Evolutionary conservation across 148 eudicot genomes (phyloP).

Genomic region (Linanthus parryae): DNA sequence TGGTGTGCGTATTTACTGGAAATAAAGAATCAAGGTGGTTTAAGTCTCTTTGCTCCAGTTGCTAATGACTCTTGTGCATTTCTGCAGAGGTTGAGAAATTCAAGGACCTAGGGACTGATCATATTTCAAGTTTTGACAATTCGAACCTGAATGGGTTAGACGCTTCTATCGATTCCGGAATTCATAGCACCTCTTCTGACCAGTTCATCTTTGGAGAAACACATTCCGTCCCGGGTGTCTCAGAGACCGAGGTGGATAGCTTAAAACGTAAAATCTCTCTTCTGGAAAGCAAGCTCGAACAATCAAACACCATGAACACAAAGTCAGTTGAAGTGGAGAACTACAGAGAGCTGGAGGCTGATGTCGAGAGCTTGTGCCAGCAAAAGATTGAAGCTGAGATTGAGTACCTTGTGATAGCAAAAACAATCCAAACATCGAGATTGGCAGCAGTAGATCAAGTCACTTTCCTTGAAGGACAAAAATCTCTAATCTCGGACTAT

Average conservation of each 20-base stretch:
- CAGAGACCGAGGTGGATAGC: conserved; percentile 19
- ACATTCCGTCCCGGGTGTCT: conserved; percentile 1
- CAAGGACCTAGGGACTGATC: too few species aligned
- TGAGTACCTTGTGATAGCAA: conserved; percentile 44
- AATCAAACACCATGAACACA: conserved; percentile 28
- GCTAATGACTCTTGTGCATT: too few species aligned
- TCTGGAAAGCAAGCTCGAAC: conserved; percentile 49
- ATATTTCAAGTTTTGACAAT: too few species aligned
- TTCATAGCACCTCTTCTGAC: conserved; percentile 17
- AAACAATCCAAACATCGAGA: conserved; percentile 29
- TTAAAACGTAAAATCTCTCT: conserved; percentile 20
- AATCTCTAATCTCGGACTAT: conserved; percentile 10
- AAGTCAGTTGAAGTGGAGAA: conserved; percentile 35
- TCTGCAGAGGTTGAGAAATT: too few species aligned
- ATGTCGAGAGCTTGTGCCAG: conserved; percentile 47
- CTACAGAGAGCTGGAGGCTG: conserved; percentile 37
- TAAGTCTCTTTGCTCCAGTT: too few species aligned
- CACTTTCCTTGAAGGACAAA: conserved; percentile 30
- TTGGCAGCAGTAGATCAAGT: conserved; percentile 25
- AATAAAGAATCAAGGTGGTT: too few species aligned
- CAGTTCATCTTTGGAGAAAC: conserved; percentile 14
- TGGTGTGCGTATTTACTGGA: too few species aligned
- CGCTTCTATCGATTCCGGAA: too few species aligned
- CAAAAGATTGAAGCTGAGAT: conserved; percentile 72
- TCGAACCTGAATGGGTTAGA: too few species aligned